Base-by-base conservation (phyloP, 2,329 filamentous ascomycete species). In the Colletotrichum shisoi region DNA sequence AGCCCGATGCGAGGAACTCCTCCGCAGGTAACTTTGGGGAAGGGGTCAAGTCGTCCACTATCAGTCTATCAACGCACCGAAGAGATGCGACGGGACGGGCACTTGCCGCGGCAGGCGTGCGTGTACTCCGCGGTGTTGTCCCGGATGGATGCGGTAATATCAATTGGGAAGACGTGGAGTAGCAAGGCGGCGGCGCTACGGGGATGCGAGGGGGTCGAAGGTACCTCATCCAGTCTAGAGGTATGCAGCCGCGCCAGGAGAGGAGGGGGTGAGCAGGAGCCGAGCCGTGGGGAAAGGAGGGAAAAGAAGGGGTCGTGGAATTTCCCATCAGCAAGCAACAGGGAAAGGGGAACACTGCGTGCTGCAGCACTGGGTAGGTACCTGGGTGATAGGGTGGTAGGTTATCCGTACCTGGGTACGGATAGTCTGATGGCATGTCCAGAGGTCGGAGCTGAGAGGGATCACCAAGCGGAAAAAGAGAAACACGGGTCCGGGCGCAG, bases 261-360 rank as follows among this genome's bases (percentile, higher is more conserved):
- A 48, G 57, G 13, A 17, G 12, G 54, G 48, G 52, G 60, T 56
- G 46, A 59, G 40, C 45, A 59, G 64, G 60, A 67, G 64, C 64
- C 64, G 64, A 67, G 64, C 34, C 60, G 64, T 67, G 64, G 64
- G 60, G 64, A 64, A 67, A 64, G 48, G 64, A 63, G 63, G 60
- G 40, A 63, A 66, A 64, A 64, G 64, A 67, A 67, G 64, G 64
- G 64, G 64, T 67, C 54, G 60, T 67, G 53, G 60, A 63, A 63
- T 67, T 67, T 53, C 53, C 53, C 42, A 67, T 63, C 4, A 31
- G 46, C 53, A 54, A 63, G 49, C 46, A 31, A 63, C n/a, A 57
- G 19, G 48, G 46, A 67, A 67, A 58, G 59, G 63, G 58, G 51
- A 51, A 57, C 62, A 57, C 62, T 51, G 44, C 39, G 62, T 57